These are phyloP conservation scores for Eutreptiella sp. DNA, from an alignment of 208 protist species.

Conservation along the genomic window DNA sequence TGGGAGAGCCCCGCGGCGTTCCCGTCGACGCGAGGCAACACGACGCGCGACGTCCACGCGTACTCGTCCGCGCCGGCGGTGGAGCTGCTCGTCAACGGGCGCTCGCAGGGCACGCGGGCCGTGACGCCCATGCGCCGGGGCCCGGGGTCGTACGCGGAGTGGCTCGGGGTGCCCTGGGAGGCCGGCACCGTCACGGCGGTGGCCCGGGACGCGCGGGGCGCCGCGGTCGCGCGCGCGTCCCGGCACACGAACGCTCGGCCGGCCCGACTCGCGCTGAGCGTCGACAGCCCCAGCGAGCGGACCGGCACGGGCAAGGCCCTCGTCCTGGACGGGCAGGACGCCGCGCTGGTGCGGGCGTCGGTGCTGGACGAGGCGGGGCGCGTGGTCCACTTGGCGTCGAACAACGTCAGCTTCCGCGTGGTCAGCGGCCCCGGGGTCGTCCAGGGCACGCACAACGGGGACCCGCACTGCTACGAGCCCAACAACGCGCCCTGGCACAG, in stretches of 20 bases:
- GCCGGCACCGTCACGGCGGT: too few relatives aligned
- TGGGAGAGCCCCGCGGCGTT: too few relatives aligned
- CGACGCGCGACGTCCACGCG: too few relatives aligned
- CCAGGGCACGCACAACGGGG: conserved; percentile 29
- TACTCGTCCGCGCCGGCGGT: too few relatives aligned
- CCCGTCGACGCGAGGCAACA: too few relatives aligned
- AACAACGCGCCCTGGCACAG: neutral
- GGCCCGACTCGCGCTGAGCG: neutral
- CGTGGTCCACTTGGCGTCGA: neutral
- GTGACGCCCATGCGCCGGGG: too few relatives aligned
- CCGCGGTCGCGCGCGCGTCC: neutral
- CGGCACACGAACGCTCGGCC: neutral
- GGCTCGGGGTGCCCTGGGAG: too few relatives aligned
- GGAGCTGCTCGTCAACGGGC: too few relatives aligned
- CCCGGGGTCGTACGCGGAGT: too few relatives aligned
- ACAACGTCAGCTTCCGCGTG: conserved; percentile 28
- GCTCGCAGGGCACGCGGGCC: too few relatives aligned
- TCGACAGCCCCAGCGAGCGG: conserved; percentile 11
- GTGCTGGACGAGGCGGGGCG: conserved; percentile 18
- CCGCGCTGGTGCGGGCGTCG: conserved; percentile 17
- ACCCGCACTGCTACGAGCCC: conserved; percentile 4
- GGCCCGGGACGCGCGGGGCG: too few relatives aligned
- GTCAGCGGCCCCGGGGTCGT: conserved; percentile 24
- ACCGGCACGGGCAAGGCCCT: conserved; percentile 25
- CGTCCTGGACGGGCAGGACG: conserved; percentile 31